phyloP scores from a whole-genome alignment of 768 basidiomycete genomes.

The Leccinellum albellum region DNA sequence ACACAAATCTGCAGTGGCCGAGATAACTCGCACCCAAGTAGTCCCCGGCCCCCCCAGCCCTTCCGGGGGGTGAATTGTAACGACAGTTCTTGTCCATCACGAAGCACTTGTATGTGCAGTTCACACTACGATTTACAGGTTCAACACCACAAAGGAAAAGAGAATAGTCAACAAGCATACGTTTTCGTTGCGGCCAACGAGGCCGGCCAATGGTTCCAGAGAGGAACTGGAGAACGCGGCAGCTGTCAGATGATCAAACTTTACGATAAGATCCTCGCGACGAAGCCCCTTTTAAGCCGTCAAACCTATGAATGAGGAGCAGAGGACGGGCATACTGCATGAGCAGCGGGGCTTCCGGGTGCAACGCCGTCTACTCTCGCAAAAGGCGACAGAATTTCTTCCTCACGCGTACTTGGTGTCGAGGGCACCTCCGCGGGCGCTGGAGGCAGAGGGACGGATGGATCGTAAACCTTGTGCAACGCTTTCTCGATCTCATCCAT shows the following conservation, averaged over 20 bases:
- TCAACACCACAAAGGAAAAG: neutral
- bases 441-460: conserved; percentile 16
- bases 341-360: conserved; percentile 74
- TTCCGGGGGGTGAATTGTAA: conserved; percentile 63
- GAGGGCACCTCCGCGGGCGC: conserved; percentile 26
- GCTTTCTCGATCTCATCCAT: conserved; percentile 66
- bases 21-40: conserved; percentile 62
- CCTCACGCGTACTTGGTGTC: conserved; percentile 14
- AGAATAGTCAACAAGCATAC: conserved; percentile 40
- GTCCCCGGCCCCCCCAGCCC: conserved; percentile 86
- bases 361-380: conserved; percentile 82
- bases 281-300: conserved; percentile 52
- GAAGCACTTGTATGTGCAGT: conserved; percentile 55
- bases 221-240: conserved; percentile 50
- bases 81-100: conserved; percentile 42
- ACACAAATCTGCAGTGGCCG: neutral
- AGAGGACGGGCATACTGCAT: conserved; percentile 55
- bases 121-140: conserved; percentile 43
- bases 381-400: conserved; percentile 46
- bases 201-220: conserved; percentile 63
- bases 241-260: conserved; percentile 64
- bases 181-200: conserved; percentile 78
- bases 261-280: conserved; percentile 66
- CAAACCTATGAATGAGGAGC: neutral
- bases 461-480: conserved; percentile 68